Evolutionary conservation across 345 rosid species (phyloP), one percentile per base, ranked within the genome.

Genomic region (Aquilaria malaccensis): DNA sequence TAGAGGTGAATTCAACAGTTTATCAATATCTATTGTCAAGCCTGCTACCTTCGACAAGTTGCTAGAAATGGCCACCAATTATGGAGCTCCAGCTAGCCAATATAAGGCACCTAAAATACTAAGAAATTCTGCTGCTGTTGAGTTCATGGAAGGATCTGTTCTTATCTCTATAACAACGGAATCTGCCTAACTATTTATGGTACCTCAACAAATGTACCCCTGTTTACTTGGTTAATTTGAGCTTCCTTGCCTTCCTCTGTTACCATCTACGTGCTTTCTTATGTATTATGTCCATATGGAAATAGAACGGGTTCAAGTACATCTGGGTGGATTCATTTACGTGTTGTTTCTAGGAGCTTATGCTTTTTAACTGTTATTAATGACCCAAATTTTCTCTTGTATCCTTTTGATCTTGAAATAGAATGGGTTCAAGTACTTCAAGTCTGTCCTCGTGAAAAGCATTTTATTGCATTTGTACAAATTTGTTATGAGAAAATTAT

Each of bases 61-160:
- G 67, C 43, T 61, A 47, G 47, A 50, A 46, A 12, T 73, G 30
- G 84, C 79, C 13, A 56, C 74, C 9, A 43, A 66, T 51, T 74
- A 61, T 56, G 84, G 86, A 65, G 76, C 71, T 13, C 74, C 87
- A 13, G 77, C 75, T 55, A 75, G 78, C 51, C 86, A 79, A 69
- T 79, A 82, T 48, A 82, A 82, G 62, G 70, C 79, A 51, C 82
- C 84, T 11, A 82, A 70, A 73, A 77, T 82, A n/a, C 59, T 79
- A 29, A 54, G 82, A 67, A 82, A 77, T 59, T 49, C 2, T 10
- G 67, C 73, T 31, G 56, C 69, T 64, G 70, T 65, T 30, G 63
- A 61, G 58, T 41, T 82, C 57, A 41, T 82, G 68, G 77, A 75
- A 69, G 73, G 56, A 62, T 64, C 56, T 56, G 70, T 72, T 71